Evolutionary conservation across 2,329 filamentous ascomycete genomes (phyloP), one percentile per base, ranked within the genome.

Genomic region (Coniosporium tulheliwenetii): DNA sequence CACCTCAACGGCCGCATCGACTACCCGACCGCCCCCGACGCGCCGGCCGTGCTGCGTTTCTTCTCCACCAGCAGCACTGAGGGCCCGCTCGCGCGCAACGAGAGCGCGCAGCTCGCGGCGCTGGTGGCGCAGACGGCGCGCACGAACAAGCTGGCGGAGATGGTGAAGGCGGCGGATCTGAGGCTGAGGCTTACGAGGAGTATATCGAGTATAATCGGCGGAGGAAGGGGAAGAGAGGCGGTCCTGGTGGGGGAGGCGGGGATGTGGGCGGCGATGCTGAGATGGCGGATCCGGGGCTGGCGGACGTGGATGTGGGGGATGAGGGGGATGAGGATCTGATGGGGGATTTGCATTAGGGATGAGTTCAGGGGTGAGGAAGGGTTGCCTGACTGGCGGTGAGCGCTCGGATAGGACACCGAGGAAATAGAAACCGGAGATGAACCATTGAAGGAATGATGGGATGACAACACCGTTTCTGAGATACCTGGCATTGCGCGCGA

Each of bases 151-250:
- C 61, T 80, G 5, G 63, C 69, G 14, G 58, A 63, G 15, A 66
- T 69, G 47, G 62, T 77, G 36, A 64, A 65, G 47, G 65, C 71
- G 43, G 68, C 66, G 12, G 73, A 77, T 45, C 63, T 67, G 40
- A 69, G 67, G 13, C 52, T 79, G 39, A 70, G 69, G 35, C 53
- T 80, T 35, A 71, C 65, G 41, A 69, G 48, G 75, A 79, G 51
- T 75, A 73, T 48, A 59, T 77, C 30, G 70, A 75, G 36, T 63
- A 63, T 39, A 44, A 69, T 39, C 68, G 66, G 50, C 64, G 67
- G 41, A 67, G 61, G 49, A 62, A 63, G 55, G 60, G 62, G 40
- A 49, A 51, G 30, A 47, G 46, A 16, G 48, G 48, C 5, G 55
- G 53, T n/a, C 50, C 51, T 10, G 44, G 38, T 7, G 19, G 19